A percentile compares a stretch with the other conserved stretches of the same genome.
These are phyloP conservation scores for Cryphonectria radicalis DNA, from an alignment of 2,329 filamentous ascomycete species.

Conservation along the genomic window DNA sequence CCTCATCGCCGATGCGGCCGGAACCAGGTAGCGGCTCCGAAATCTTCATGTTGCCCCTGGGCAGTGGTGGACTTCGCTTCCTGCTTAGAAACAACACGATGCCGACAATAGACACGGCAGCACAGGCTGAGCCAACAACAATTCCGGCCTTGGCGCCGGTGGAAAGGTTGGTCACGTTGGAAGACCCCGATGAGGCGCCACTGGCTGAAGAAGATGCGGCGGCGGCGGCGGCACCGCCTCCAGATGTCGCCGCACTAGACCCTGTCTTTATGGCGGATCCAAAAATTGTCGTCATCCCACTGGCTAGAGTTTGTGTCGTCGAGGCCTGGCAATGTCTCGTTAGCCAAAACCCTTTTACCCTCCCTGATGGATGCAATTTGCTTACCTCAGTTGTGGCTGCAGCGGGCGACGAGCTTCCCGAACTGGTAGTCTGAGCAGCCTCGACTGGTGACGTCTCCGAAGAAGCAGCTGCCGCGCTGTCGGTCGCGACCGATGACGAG, in stretches of 20 bases:
- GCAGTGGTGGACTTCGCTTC: conserved; percentile 34
- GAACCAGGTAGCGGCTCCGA: conserved; percentile 56
- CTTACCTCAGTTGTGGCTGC: conserved; percentile 22
- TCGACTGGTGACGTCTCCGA: conserved; percentile 13
- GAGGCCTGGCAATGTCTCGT: neutral
- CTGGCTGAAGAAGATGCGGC: conserved; percentile 13
- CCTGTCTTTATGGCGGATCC: conserved; percentile 3
- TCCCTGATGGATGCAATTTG: neutral
- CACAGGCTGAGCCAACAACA: conserved; percentile 50
- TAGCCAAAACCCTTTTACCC: neutral
- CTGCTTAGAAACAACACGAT: conserved; percentile 46
- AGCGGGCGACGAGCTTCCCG: conserved; percentile 13
- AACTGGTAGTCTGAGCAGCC: conserved; percentile 10
- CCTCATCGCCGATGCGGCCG: conserved; percentile 46
- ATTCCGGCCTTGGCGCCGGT: conserved; percentile 54
- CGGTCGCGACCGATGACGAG: conserved; percentile 3
- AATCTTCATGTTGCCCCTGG: conserved; percentile 45
- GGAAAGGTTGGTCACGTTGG: conserved; percentile 37
- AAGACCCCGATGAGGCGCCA: conserved; percentile 11
- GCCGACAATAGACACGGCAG: conserved; percentile 45
- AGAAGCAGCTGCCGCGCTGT: conserved; percentile 15
- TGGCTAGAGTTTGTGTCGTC: conserved; percentile 6
- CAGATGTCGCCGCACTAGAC: conserved; percentile 17
- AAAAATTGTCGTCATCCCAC: conserved; percentile 20
- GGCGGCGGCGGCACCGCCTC: conserved; percentile 17